Evolutionary conservation across 2,329 filamentous ascomycete species (phyloP).

Genomic region (Chaetomium olivaceum): DNA sequence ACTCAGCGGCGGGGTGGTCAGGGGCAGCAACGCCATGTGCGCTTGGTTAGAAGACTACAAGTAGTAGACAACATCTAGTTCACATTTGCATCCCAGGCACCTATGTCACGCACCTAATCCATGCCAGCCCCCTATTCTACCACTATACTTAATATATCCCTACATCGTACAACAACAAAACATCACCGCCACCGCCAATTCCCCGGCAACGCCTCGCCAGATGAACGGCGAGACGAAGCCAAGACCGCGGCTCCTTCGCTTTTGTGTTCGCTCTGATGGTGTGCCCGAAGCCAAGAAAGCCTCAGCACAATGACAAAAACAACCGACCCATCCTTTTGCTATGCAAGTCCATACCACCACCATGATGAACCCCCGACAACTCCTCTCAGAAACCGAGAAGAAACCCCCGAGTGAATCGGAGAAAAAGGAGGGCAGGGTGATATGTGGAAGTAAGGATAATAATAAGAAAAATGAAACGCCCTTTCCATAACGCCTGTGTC

Average conservation of each 20-base stretch:
- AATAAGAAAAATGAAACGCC: constrained; percentile 5
- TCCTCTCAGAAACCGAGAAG: neutral
- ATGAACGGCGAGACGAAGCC: neutral
- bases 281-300: neutral
- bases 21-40: too few relatives aligned
- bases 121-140: neutral
- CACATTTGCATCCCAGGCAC: neutral
- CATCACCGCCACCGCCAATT: neutral
- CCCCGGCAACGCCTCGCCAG: too few relatives aligned
- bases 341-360: constrained; percentile 17
- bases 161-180: constrained; percentile 11
- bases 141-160: constrained; percentile 7
- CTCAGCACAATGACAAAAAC: neutral
- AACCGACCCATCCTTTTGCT: constrained; percentile 20
- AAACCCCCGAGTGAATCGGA: neutral
- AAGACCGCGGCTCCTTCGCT: neutral
- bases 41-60: neutral
- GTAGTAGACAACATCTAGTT: neutral
- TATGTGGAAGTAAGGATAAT: constrained; percentile 10
- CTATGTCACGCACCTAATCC: constrained; percentile 11
- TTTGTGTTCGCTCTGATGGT: neutral
- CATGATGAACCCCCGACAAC: neutral
- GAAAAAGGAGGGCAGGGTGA: neutral
- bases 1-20: too few relatives aligned
- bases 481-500: constrained; percentile 11